Evolutionary conservation across 139 green algal species (phyloP), one percentile per base, ranked within the genome.

Genomic region (Ostreobium quekettii): DNA sequence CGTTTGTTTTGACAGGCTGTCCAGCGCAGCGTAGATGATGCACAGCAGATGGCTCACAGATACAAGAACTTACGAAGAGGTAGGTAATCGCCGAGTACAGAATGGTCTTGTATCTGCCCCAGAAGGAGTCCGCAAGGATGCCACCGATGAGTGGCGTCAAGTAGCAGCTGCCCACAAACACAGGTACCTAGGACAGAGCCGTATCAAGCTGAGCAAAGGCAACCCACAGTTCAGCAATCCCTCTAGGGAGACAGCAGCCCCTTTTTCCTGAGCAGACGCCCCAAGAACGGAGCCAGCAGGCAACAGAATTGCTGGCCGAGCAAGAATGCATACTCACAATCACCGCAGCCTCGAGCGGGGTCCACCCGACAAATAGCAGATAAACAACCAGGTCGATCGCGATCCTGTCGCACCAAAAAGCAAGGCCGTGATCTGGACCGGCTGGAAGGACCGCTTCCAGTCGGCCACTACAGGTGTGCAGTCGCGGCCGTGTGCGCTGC

Each of bases 31-130:
- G 11, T 26, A 11, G 15, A 26, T 19, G 15, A 53, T 26, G 42
- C 11, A 53, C 42, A 53, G 19, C 15, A 53, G 42, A 53, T 53
- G 42, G 11, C 15, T 26, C 42, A 53, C 42, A 53, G 42, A 11
- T 26, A 53, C 46, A 53, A 67, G 60, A 11, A 33, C 76, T 24
- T 56, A 89, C 91, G 74, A 84, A 2, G 3, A 93, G 78, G 78
- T 98, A 98, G 48, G 97, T 89, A 72, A 64, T 58, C 15, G 86
- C 95, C 75, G 97, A 96, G 33, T 93, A 71, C 19, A 96, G 70
- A 68, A 98, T 98, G 47, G 93, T 98, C 37, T 87, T 86, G 80
- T 97, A 98, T 30, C 95, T 80, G 24, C 92, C 92, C 89, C 89
- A 91, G 5, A 72, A 36, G 1, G 78, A 86, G 74, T 98, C 92